Evolutionary conservation across 805 yeast species (phyloP), one percentile per base, ranked within the genome.

Genomic region (Soucietia sequanensis): DNA sequence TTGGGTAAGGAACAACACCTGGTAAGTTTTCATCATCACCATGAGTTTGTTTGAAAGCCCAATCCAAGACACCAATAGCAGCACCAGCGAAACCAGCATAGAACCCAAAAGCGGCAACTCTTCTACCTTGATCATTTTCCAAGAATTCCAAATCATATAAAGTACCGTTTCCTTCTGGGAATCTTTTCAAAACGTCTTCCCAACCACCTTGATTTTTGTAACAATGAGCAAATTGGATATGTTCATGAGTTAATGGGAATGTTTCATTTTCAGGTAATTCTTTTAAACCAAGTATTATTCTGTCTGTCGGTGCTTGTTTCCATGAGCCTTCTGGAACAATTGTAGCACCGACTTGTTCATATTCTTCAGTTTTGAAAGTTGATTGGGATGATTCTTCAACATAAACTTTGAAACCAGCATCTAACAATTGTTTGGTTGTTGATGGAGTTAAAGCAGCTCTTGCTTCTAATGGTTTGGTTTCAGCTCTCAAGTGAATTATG

Each of bases 11-110:
- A 21, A 78, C 55, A 27, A 90, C 85, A 34, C 88, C 87, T 25
- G 86, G 85, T 48, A 93, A 71, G 45, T 87, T 80, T 58, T 80
- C 78, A 36, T 68, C 54, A 52, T 80, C 87, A 6, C 74, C 40
- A 59, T 85, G 82, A 24, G 80, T 64, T 62, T 86, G 91, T 64
- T 91, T 91, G 68, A 84, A 83, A 33, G 95, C 84, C 96, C 98
- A 93, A 63, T 89, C 95, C 60, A 78, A 78, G 33, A 91, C 72
- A 53, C 99, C 99, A 37, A 93, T 67, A 22, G 99, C 99, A 23
- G 99, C 99, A 54, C 99, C 99, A 5, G 98, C 99, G 60, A 93
- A 93, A n/a, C 99, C 99, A 29, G 99, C 99, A 62, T 91, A 91
- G 72, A 78, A 93, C n/a, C 99, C 99, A 59, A 93, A 93, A 6